Percentiles rank a stretch among this genome's conserved stretches.
These are phyloP conservation scores for Poronia punctata DNA, from an alignment of 495 filamentous ascomycete genomes.

Conservation along the genomic window DNA sequence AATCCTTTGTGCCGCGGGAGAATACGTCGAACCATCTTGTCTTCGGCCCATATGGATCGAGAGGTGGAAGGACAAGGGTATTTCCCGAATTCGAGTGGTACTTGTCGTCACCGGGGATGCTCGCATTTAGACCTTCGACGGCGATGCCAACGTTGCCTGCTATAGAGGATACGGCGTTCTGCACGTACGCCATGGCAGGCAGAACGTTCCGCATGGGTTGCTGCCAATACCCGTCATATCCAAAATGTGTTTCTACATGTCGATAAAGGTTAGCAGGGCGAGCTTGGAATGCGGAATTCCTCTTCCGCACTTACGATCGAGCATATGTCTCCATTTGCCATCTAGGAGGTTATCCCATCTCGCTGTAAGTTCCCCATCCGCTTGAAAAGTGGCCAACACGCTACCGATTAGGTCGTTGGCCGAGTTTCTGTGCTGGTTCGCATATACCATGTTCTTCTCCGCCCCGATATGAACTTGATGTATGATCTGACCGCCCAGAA, in stretches of 20 bases:
- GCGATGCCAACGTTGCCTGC: constrained; percentile 60
- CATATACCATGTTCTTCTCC: constrained; percentile 56
- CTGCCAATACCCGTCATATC: constrained; percentile 54
- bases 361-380: constrained; percentile 54
- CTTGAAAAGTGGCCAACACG: constrained; percentile 51
- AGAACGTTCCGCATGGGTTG: constrained; percentile 64
- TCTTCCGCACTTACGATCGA: constrained; percentile 44
- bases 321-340: constrained; percentile 71
- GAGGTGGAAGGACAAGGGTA: constrained; percentile 48
- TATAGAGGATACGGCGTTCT: constrained; percentile 47
- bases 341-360: constrained; percentile 55
- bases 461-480: constrained; percentile 55
- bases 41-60: constrained; percentile 56
- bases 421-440: constrained; percentile 56
- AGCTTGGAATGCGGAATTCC: background rate
- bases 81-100: constrained; percentile 53
- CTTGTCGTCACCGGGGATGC: constrained; percentile 59
- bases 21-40: constrained; percentile 64
- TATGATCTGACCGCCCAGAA: constrained; percentile 54
- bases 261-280: constrained; percentile 5
- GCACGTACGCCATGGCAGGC: constrained; percentile 53
- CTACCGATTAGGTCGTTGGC: constrained; percentile 56
- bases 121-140: constrained; percentile 57
- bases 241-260: constrained; percentile 43
- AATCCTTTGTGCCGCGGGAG: constrained; percentile 50